These are phyloP conservation scores for Persicaria tinctoria DNA, from an alignment of 148 eudicot genomes.

Conservation along the genomic window DNA sequence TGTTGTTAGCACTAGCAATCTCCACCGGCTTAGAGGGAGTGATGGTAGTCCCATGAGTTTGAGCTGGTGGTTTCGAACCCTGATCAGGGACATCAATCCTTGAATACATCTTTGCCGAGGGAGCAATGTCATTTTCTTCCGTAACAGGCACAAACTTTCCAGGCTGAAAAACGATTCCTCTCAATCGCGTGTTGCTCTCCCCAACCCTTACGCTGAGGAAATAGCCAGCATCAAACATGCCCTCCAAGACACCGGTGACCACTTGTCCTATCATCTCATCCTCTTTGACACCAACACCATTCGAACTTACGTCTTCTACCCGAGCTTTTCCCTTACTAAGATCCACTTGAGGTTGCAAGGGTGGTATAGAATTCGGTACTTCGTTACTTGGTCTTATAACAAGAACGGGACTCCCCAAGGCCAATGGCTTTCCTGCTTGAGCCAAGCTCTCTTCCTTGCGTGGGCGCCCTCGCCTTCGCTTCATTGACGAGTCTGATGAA, in stretches of 20 bases:
- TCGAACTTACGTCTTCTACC: neutral
- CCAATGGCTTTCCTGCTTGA: neutral
- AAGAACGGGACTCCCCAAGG: neutral
- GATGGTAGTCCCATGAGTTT: neutral
- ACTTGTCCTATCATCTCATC: slow-evolving; percentile 13
- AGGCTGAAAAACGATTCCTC: slow-evolving; percentile 14
- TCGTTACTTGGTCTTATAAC: neutral
- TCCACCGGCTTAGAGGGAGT: neutral
- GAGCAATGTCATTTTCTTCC: slow-evolving; percentile 12
- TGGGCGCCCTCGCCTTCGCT: slow-evolving; percentile 9
- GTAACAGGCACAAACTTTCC: slow-evolving; percentile 16
- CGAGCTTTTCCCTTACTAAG: slow-evolving; percentile 8
- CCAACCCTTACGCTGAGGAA: slow-evolving; percentile 13
- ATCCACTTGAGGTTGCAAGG: slow-evolving; percentile 1
- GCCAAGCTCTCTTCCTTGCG: neutral
- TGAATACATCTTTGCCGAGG: slow-evolving; percentile 11
- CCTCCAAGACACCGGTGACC: slow-evolving; percentile 13
- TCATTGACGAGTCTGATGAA: neutral
- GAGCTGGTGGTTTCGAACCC: neutral
- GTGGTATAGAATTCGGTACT: neutral
- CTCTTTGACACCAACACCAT: neutral
- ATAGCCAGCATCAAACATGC: slow-evolving; percentile 13
- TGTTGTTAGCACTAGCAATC: neutral
- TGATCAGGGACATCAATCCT: slow-evolving; percentile 8
- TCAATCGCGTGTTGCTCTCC: neutral